Percentiles rank a stretch among this genome's conserved stretches.
phyloP scores from a whole-genome alignment of 1,284 basidiomycete species.

The Cryptococcus sp. region DNA sequence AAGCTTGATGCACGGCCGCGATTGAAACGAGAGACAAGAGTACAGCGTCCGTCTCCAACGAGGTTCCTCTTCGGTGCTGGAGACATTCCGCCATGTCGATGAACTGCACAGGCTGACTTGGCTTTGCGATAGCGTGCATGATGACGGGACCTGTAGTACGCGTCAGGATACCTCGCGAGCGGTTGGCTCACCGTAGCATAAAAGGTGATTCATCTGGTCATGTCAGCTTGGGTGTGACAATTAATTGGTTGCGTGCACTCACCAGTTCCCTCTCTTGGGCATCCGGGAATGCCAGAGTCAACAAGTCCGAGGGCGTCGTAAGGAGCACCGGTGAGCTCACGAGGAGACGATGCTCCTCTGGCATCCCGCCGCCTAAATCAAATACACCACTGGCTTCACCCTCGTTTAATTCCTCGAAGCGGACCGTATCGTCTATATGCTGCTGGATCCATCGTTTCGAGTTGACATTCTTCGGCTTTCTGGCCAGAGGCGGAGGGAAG shows the following conservation, averaged over 20 bases:
- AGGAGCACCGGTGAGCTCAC: not conserved
- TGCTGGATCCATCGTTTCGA: not conserved
- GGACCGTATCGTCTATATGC: not conserved
- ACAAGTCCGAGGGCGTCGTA: conserved; percentile 12
- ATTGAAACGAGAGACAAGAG: conserved; percentile 23
- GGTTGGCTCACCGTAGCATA: conserved; percentile 17
- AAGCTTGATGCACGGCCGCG: conserved; percentile 21
- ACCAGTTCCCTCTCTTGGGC: conserved; percentile 17
- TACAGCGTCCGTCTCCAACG: conserved; percentile 17
- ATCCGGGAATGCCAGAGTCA: conserved; percentile 13
- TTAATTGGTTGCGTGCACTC: conserved; percentile 6
- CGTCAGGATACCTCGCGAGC: not conserved
- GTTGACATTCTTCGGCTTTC: not conserved
- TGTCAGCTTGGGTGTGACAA: not conserved
- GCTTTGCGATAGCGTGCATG: conserved; percentile 16
- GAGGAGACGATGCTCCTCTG: not conserved
- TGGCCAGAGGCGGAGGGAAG: conserved; percentile 1
- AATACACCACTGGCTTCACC: not conserved
- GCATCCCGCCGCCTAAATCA: not conserved
- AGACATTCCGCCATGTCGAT: conserved; percentile 19
- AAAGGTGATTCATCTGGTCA: conserved; percentile 15
- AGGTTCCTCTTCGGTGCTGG: conserved; percentile 16
- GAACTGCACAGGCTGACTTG: conserved; percentile 18
- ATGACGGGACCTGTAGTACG: conserved; percentile 15
- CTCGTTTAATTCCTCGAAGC: conserved; percentile 2